Conservation (phyloP, 2,329 filamentous ascomycete species). For the Venturiaceae sp. region DNA sequence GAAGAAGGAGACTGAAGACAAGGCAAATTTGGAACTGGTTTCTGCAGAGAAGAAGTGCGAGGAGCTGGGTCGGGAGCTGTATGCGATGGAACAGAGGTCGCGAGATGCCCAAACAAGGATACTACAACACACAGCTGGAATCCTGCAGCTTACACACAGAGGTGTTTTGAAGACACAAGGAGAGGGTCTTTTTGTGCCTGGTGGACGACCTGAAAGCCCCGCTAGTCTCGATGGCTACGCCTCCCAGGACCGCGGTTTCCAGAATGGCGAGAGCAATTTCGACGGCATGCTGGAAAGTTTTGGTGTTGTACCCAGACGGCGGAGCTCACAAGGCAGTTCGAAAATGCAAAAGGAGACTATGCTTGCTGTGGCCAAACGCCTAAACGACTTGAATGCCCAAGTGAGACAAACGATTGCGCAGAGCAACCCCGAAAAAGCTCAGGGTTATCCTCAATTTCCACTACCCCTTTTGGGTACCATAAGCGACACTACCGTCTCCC, state of each 20-base stretch:
- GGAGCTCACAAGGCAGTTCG: slow-evolving; percentile 11
- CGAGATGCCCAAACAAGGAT: slow-evolving; percentile 67
- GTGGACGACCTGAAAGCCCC: slow-evolving; percentile 56
- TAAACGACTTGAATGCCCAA: slow-evolving; percentile 59
- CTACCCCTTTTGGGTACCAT: not conserved
- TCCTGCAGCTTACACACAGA: slow-evolving; percentile 76
- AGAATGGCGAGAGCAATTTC: slow-evolving; percentile 28
- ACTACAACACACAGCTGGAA: slow-evolving; percentile 83
- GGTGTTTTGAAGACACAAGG: slow-evolving; percentile 10
- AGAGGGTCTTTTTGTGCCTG: slow-evolving; percentile 3
- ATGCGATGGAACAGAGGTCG: slow-evolving; percentile 65
- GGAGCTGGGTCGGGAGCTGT: slow-evolving; percentile 71
- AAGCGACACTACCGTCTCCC: not conserved
- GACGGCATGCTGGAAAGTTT: slow-evolving; percentile 35
- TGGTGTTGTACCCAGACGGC: not conserved
- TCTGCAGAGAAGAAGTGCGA: slow-evolving; percentile 75
- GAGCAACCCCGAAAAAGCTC: slow-evolving; percentile 45
- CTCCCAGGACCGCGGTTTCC: not conserved
- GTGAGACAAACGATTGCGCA: slow-evolving; percentile 58
- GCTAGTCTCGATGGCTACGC: slow-evolving; percentile 54
- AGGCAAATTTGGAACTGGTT: slow-evolving; percentile 65
- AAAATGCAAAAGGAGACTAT: slow-evolving; percentile 11
- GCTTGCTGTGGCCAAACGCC: slow-evolving; percentile 44
- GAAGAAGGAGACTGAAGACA: slow-evolving; percentile 23
- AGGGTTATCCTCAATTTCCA: not conserved